Conservation (phyloP, 2,329 filamentous ascomycete species). For the Fusarium penzigii region DNA sequence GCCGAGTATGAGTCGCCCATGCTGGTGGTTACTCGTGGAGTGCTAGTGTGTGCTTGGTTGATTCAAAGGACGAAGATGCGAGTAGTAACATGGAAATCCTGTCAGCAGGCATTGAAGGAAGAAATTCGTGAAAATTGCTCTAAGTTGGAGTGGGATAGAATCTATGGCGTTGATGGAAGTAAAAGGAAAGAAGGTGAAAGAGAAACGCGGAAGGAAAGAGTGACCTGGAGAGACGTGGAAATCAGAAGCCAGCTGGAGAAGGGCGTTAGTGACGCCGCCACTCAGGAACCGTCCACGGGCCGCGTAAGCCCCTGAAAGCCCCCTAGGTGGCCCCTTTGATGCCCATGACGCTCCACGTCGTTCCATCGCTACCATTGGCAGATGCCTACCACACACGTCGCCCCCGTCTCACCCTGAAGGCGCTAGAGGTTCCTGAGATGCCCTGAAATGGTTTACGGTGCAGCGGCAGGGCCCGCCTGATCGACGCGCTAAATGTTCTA, state of each 20-base stretch:
- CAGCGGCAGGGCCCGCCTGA: conserved; percentile 28
- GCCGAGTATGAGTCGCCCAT: conserved; percentile 26
- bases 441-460: conserved; percentile 15
- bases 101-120: conserved; percentile 23
- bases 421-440: too few relatives aligned
- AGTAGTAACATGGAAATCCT: conserved; percentile 14
- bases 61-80: neutral
- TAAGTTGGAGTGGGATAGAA: neutral
- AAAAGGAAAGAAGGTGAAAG: neutral
- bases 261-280: too few relatives aligned
- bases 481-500: too few relatives aligned
- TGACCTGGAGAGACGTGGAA: too few relatives aligned
- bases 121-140: neutral
- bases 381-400: neutral
- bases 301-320: too few relatives aligned
- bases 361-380: neutral
- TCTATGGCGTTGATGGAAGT: neutral
- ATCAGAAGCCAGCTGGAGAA: too few relatives aligned
- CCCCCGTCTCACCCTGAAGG: too few relatives aligned
- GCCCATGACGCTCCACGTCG: too few relatives aligned
- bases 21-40: conserved; percentile 7
- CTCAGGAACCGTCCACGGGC: too few relatives aligned
- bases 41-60: neutral
- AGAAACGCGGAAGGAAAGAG: neutral
- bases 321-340: too few relatives aligned